Evolutionary conservation across 495 filamentous ascomycete genomes (phyloP), one percentile per base, ranked within the genome.

Genomic region (Thermochaetoides thermophila): DNA sequence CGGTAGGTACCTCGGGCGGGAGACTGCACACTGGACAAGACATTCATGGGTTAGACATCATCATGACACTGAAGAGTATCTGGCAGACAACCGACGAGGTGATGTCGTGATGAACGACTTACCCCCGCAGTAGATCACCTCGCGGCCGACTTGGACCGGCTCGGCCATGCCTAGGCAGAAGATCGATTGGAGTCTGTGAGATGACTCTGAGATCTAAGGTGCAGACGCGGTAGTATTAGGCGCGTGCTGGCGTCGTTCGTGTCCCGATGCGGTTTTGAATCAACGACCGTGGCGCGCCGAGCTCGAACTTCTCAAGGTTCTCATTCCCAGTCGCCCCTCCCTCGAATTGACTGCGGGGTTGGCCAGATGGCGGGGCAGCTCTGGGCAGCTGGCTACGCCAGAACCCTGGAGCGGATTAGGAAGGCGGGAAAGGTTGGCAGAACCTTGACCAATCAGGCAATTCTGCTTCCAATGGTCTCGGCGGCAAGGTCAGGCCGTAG

Each of bases 1-100:
- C 10, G 21, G 12, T 27, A 37, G 64, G 55, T 83, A 91, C 84
- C 76, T 94, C 89, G 47, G 86, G 84, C 29, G 89, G 89, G 48
- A 97, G 65, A 31, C 76, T 78, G 65, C 89, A 97, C 31, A 94
- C 86, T 95, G 48, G 27, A 34, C 11, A 25, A 16, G 21, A 16
- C 1, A 39, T n/a, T n/a, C n/a, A n/a, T n/a, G n/a, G n/a, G n/a
- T n/a, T n/a, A n/a, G n/a, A n/a, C n/a, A n/a, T n/a, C n/a, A n/a
- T n/a, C n/a, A n/a, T n/a, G n/a, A n/a, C n/a, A n/a, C n/a, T n/a
- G n/a, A n/a, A n/a, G n/a, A n/a, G n/a, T n/a, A n/a, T n/a, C n/a
- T n/a, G 28, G n/a, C 3, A 32, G n/a, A 23, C n/a, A 20, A 38
- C 24, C 42, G 35, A 15, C 37, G 27, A 43, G 35, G 41, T 39